Percentiles rank a stretch among this genome's conserved stretches.
Conservation (phyloP, 1,284 basidiomycete genomes). For the Sanghuangporus sanghuang region DNA sequence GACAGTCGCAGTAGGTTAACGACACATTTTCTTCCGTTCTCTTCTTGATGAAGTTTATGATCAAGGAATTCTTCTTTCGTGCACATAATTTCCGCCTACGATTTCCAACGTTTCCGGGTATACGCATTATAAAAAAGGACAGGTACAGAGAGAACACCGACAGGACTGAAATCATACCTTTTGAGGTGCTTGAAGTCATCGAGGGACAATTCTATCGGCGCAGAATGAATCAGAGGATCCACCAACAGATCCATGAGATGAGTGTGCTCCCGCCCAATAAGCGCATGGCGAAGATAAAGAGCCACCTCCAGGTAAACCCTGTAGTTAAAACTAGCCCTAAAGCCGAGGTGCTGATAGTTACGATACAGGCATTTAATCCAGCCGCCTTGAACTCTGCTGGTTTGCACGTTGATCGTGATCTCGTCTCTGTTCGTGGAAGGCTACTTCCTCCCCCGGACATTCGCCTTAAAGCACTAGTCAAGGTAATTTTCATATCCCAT, state of each 20-base stretch:
- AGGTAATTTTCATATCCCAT: not conserved
- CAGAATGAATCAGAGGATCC: slow-evolving; percentile 22
- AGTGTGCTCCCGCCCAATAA: slow-evolving; percentile 22
- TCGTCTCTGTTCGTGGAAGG: slow-evolving; percentile 10
- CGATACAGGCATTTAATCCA: slow-evolving; percentile 1
- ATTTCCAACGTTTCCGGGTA: slow-evolving; percentile 20
- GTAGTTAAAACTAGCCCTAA: not conserved
- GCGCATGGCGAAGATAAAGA: slow-evolving; percentile 17
- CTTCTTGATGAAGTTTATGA: not conserved
- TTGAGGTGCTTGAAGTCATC: slow-evolving; percentile 24
- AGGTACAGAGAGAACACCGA: slow-evolving; percentile 12
- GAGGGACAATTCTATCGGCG: slow-evolving; percentile 25
- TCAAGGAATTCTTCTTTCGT: slow-evolving; percentile 30
- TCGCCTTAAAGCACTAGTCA: not conserved
- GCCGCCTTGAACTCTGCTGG: not conserved
- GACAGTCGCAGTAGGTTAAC: slow-evolving; percentile 23
- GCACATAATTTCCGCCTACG: slow-evolving; percentile 18
- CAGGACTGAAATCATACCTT: slow-evolving; percentile 21
- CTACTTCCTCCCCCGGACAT: slow-evolving; percentile 2
- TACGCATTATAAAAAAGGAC: slow-evolving; percentile 16
- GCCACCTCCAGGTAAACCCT: slow-evolving; percentile 6
- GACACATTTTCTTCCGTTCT: not conserved
- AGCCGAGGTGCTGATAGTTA: not conserved
- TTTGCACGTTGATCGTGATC: not conserved
- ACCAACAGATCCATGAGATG: slow-evolving; percentile 23